Percentiles rank a stretch among this genome's conserved stretches.
These are phyloP conservation scores for Epicoccum nigrum DNA, from an alignment of 2,329 filamentous ascomycete genomes.

Conservation along the genomic window DNA sequence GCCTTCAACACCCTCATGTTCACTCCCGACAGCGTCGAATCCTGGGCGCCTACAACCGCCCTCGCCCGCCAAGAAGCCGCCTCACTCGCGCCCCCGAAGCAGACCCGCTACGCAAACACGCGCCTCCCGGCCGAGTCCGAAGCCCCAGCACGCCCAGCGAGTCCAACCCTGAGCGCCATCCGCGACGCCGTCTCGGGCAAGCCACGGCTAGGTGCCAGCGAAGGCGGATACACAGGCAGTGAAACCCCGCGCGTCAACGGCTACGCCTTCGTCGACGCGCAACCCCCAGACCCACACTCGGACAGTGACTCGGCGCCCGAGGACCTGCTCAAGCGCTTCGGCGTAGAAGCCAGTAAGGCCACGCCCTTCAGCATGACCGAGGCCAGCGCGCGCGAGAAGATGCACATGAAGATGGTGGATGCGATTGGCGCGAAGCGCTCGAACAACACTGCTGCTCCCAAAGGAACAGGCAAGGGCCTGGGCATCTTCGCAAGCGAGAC, in stretches of 20 bases:
- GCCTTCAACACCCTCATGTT: constrained; percentile 91
- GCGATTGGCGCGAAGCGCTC: constrained; percentile 23
- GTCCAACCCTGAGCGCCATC: constrained; percentile 82
- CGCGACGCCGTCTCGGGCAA: constrained; percentile 81
- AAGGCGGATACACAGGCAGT: constrained; percentile 66
- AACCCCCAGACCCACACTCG: constrained; percentile 72
- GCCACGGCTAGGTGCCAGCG: constrained; percentile 66
- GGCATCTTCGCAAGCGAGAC: constrained; percentile 46
- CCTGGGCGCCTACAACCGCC: constrained; percentile 62
- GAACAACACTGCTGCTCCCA: constrained; percentile 13
- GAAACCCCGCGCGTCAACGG: constrained; percentile 93
- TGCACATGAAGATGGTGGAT: constrained; percentile 74
- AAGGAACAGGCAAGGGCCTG: constrained; percentile 24
- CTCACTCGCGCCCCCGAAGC: constrained; percentile 77
- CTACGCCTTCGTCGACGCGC: constrained; percentile 92
- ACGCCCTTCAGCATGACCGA: constrained; percentile 75
- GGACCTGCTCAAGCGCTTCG: constrained; percentile 53
- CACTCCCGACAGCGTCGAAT: constrained; percentile 67
- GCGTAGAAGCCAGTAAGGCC: constrained; percentile 31
- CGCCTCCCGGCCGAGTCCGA: constrained; percentile 64
- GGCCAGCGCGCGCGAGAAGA: constrained; percentile 74
- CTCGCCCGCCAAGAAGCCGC: constrained; percentile 71
- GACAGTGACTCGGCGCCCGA: constrained; percentile 47
- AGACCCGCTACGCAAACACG: constrained; percentile 82
- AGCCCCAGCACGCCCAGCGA: constrained; percentile 63